phyloP scores from a whole-genome alignment of 1,139 yeast species.

The Yamadazyma siamensis region DNA sequence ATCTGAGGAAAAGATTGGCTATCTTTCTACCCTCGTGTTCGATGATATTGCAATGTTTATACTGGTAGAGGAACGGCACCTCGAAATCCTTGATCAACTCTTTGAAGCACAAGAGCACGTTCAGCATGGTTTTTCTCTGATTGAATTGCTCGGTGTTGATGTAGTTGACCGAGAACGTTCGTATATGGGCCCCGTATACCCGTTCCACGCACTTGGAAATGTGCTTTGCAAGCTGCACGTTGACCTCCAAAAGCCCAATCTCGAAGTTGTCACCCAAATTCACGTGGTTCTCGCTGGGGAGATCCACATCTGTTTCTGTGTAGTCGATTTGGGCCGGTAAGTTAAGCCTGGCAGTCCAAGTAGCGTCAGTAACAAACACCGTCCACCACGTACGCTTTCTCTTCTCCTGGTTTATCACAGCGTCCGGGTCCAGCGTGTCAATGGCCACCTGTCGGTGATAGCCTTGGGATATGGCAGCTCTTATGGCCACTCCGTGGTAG shows the following conservation, averaged over 20 bases:
- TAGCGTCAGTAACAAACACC: slow-evolving; percentile 45
- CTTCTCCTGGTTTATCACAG: slow-evolving; percentile 24
- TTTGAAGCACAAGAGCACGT: slow-evolving; percentile 26
- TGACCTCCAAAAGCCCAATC: slow-evolving; percentile 29
- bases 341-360: slow-evolving; percentile 47
- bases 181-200: slow-evolving; percentile 35
- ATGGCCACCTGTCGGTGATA: slow-evolving; percentile 34
- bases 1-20: slow-evolving; percentile 44
- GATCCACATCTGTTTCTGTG: slow-evolving; percentile 49
- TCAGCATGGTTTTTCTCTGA: slow-evolving; percentile 28
- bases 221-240: slow-evolving; percentile 39
- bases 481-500: slow-evolving; percentile 48
- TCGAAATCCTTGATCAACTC: slow-evolving; percentile 32
- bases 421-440: slow-evolving; percentile 6
- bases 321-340: slow-evolving; percentile 40
- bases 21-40: slow-evolving; percentile 22
- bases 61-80: slow-evolving; percentile 25
- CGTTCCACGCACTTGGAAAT: slow-evolving; percentile 31
- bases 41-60: slow-evolving; percentile 20
- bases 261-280: slow-evolving; percentile 32
- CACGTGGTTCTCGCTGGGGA: slow-evolving; percentile 34
- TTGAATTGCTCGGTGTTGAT: slow-evolving; percentile 41
- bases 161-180: slow-evolving; percentile 37
- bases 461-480: slow-evolving; percentile 44
- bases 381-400: slow-evolving; percentile 55